These are phyloP conservation scores for Silene noctiflora DNA, from an alignment of 179 eudicot species.

Conservation along the genomic window DNA sequence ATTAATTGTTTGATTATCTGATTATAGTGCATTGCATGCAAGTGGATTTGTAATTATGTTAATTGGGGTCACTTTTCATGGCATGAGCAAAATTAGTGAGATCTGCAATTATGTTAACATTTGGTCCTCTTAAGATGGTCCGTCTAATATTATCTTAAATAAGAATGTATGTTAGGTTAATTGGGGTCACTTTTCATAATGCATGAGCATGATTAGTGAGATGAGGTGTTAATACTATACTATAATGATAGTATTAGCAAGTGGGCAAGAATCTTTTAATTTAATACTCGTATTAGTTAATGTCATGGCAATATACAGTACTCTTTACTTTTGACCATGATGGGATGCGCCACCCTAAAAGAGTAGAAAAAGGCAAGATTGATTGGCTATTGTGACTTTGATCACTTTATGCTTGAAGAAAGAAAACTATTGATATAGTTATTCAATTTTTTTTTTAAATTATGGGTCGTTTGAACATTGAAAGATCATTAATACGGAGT, in stretches of 20 bases:
- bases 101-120: too few species aligned
- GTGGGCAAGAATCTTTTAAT: constrained; percentile 9
- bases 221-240: constrained; percentile 9
- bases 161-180: not conserved
- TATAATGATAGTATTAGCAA: constrained; percentile 4
- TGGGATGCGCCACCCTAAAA: constrained; percentile 9
- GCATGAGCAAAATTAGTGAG: too few species aligned
- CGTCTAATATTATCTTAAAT: too few species aligned
- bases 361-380: not conserved
- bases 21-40: not conserved
- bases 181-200: constrained; percentile 14
- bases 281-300: not conserved
- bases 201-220: not conserved
- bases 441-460: not conserved
- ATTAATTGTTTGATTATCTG: not conserved
- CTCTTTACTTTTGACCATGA: constrained; percentile 12
- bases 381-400: constrained; percentile 2
- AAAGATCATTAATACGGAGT: too few species aligned
- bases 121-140: too few species aligned
- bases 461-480: not conserved
- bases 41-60: not conserved
- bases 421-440: not conserved
- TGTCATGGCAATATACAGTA: not conserved
- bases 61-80: constrained; percentile 9
- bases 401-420: constrained; percentile 4